Evolutionary conservation across 345 rosid genomes (phyloP).

Genomic region (Arabis alpina): DNA sequence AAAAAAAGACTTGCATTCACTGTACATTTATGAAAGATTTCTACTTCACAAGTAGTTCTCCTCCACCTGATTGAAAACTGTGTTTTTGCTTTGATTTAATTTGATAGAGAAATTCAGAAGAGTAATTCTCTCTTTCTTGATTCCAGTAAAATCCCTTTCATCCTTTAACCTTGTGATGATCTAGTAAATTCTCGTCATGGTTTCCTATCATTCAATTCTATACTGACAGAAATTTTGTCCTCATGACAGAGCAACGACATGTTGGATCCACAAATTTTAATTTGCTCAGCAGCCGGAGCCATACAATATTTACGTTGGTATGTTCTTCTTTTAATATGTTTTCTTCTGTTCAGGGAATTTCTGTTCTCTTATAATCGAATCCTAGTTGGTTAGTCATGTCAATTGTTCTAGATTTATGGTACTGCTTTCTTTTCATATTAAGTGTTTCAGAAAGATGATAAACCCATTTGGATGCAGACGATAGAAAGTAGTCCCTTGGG

Average conservation of each 20-base stretch:
- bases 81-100: constrained; percentile 2
- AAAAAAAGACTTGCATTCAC: constrained; percentile 1
- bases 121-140: background rate
- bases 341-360: constrained; percentile 20
- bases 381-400: constrained; percentile 14
- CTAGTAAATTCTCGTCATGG: background rate
- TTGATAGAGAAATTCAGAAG: constrained; percentile 7
- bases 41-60: constrained; percentile 11
- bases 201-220: constrained; percentile 7
- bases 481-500: constrained; percentile 90
- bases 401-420: constrained; percentile 17
- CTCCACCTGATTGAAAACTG: constrained; percentile 11
- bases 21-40: constrained; percentile 17
- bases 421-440: constrained; percentile 17
- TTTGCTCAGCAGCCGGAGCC: constrained; percentile 98
- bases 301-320: constrained; percentile 99
- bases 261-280: constrained; percentile 98
- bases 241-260: constrained; percentile 88
- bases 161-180: constrained; percentile 20
- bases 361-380: constrained; percentile 3
- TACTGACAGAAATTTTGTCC: constrained; percentile 30
- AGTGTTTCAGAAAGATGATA: constrained; percentile 35
- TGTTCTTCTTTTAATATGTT: constrained; percentile 18
- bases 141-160: constrained; percentile 10
- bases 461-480: constrained; percentile 57